Evolutionary conservation across 441 rosid genomes (phyloP), one percentile per base, ranked within the genome.

Genomic region (Hura crepitans): DNA sequence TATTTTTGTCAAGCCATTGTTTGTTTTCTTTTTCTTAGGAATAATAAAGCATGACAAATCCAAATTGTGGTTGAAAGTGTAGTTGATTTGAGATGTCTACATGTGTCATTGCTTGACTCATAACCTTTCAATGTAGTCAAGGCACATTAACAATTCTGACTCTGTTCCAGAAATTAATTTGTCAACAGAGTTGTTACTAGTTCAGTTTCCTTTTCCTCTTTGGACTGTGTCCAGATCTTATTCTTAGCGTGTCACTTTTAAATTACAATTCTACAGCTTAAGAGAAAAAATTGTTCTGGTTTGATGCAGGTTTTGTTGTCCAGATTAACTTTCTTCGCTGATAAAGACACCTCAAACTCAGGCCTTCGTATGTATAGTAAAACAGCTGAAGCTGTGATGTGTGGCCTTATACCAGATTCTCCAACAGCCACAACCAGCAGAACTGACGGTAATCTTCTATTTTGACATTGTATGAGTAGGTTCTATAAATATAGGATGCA

Each of bases 381-480:
- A 65, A 88, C 99, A 45, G 97, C 99, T 7, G 96, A 87, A 82
- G 87, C 92, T 73, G 95, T 92, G 45, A 90, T 95, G 97, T 95
- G 99, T 23, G 85, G 94, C 49, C 88, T 95, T 67, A 56, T 95
- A 62, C 92, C 96, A 20, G 80, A 85, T n/a, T 95, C 99, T 71
- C 99, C 99, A 3, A 85, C 95, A 4, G 95, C 95, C 62, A 92
- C 98, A 47, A 30, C 43, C 42, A 92, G 90, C 86, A 85, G 93
- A 82, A 92, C 98, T 71, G 87, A 82, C 0, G 78, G 99, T 92
- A 89, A 76, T 49, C 5, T 53, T 65, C 66, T 78, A 59, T 63
- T 66, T 68, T 23, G 25, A 25, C 54, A 65, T 42, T 46, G 61
- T 35, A 27, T 53, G 45, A 31, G 28, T 51, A 35, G 17, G 46